Conservation (phyloP, 257 asterid genomes). For the Rhazya stricta region DNA sequence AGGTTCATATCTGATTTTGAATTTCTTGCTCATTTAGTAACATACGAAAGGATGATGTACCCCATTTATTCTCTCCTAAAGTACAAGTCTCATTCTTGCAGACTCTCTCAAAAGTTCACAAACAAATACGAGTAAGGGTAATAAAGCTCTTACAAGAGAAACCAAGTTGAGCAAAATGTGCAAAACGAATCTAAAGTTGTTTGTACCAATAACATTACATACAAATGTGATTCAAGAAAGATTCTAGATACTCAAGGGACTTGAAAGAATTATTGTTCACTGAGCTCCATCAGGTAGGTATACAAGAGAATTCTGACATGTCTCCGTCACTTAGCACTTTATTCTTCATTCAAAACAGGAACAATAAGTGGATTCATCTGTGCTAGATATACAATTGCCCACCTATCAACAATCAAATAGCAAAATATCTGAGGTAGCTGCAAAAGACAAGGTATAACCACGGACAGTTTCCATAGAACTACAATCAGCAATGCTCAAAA, state of each 20-base stretch:
- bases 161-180: slow-evolving; percentile 5
- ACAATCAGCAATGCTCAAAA: not conserved
- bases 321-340: slow-evolving; percentile 16
- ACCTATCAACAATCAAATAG: slow-evolving; percentile 39
- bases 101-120: not conserved
- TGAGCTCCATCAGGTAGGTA: slow-evolving; percentile 11
- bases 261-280: slow-evolving; percentile 18
- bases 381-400: slow-evolving; percentile 88
- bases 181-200: slow-evolving; percentile 16
- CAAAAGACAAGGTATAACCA: not conserved
- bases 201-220: slow-evolving; percentile 12
- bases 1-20: not conserved
- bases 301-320: slow-evolving; percentile 16
- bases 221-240: slow-evolving; percentile 21
- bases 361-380: slow-evolving; percentile 93
- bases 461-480: not conserved
- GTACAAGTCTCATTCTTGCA: slow-evolving; percentile 3
- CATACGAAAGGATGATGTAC: not conserved
- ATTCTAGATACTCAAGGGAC: slow-evolving; percentile 4
- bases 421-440: slow-evolving; percentile 9
- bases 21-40: not conserved
- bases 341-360: slow-evolving; percentile 73
- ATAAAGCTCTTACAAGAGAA: slow-evolving; percentile 1
- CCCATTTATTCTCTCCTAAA: slow-evolving; percentile 5
- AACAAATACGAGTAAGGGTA: not conserved